Evolutionary conservation across 2,329 filamentous ascomycete genomes (phyloP).

Genomic region (Bipolaris victoriae): DNA sequence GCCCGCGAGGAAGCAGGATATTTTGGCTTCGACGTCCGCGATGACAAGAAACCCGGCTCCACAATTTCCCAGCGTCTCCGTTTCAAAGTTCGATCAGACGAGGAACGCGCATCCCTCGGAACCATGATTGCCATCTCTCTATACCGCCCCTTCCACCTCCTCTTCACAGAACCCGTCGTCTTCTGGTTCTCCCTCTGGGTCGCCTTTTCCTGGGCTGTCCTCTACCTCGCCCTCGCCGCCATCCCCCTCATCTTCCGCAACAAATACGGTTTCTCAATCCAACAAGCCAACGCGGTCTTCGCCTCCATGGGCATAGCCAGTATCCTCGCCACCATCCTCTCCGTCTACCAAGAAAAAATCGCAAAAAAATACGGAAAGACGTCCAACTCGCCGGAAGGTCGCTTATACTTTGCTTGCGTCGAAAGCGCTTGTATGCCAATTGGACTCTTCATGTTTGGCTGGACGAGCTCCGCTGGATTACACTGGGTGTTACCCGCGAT

Average conservation of each 20-base stretch:
- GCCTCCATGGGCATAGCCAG: slow-evolving; percentile 72
- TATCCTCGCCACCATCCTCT: slow-evolving; percentile 69
- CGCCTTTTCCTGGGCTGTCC: slow-evolving; percentile 84
- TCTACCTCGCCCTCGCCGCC: slow-evolving; percentile 83
- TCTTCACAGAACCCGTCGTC: slow-evolving; percentile 77
- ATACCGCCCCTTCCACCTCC: slow-evolving; percentile 77
- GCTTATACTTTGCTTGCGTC: slow-evolving; percentile 83
- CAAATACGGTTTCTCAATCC: slow-evolving; percentile 70
- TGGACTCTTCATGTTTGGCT: slow-evolving; percentile 82
- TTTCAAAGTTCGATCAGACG: slow-evolving; percentile 81
- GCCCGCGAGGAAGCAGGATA: slow-evolving; percentile 70
- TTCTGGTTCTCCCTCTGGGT: slow-evolving; percentile 92
- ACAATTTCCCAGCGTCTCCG: slow-evolving; percentile 64
- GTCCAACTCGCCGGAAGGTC: slow-evolving; percentile 67
- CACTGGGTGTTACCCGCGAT: slow-evolving; percentile 77
- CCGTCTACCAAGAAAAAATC: slow-evolving; percentile 74
- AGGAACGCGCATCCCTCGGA: slow-evolving; percentile 70
- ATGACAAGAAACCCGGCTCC: slow-evolving; percentile 28
- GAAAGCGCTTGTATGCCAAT: slow-evolving; percentile 76
- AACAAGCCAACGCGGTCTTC: slow-evolving; percentile 75
- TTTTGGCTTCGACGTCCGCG: slow-evolving; percentile 59
- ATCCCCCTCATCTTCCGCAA: slow-evolving; percentile 77
- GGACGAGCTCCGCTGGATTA: slow-evolving; percentile 66
- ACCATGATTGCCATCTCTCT: slow-evolving; percentile 77
- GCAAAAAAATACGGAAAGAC: slow-evolving; percentile 56